A percentile compares a stretch with the other conserved stretches of the same genome.
Conservation (phyloP, 2,329 filamentous ascomycete species). For the Aspergillus fumigatiaffinis region DNA sequence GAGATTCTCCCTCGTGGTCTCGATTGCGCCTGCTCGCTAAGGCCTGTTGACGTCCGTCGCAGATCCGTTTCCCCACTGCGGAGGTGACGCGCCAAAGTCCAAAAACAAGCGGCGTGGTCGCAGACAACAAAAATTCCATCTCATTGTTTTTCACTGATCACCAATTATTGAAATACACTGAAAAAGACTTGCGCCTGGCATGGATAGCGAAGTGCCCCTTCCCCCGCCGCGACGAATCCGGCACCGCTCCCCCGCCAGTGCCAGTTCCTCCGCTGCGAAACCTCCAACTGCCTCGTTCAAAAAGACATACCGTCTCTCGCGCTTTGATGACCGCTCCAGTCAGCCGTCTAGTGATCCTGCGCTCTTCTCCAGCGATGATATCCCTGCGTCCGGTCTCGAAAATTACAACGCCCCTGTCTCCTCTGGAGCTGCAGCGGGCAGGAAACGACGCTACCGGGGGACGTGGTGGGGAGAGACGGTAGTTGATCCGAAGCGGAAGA, state of each 20-base stretch:
- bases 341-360: conserved; percentile 43
- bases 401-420: conserved; percentile 35
- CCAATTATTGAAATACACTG: neutral
- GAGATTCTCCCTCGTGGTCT: neutral
- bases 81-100: neutral
- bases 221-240: conserved; percentile 35
- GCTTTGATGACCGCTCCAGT: conserved; percentile 35
- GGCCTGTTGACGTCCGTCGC: neutral
- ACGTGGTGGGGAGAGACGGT: conserved; percentile 44
- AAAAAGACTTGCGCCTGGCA: conserved; percentile 10
- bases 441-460: conserved; percentile 42
- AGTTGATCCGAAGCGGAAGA: conserved; percentile 34
- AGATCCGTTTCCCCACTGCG: neutral
- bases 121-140: neutral
- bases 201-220: conserved; percentile 39
- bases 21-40: neutral
- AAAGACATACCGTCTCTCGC: conserved; percentile 25
- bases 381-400: conserved; percentile 43
- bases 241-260: conserved; percentile 29
- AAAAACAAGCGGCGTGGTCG: neutral
- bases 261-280: conserved; percentile 4
- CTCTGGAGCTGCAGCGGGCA: conserved; percentile 15
- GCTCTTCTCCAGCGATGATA: conserved; percentile 47
- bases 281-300: conserved; percentile 13
- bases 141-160: neutral